Conservation (phyloP, 2,329 filamentous ascomycete species). For the Daldinia sp. region DNA sequence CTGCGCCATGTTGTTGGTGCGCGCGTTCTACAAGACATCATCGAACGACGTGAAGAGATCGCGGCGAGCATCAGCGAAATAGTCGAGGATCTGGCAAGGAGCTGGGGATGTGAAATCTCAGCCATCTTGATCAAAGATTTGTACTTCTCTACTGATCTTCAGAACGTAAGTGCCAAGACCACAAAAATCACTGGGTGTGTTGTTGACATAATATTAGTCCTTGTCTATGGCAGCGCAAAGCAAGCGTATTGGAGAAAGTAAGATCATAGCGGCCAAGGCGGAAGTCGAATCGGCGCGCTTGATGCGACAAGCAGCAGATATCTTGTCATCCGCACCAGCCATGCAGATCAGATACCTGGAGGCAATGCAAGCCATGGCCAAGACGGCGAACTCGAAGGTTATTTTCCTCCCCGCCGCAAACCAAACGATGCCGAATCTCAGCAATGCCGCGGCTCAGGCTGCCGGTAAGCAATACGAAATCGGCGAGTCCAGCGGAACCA, state of each 20-base stretch:
- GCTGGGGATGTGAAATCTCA: slow-evolving; percentile 96
- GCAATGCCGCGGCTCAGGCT: slow-evolving; percentile 57
- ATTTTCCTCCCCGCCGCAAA: slow-evolving; percentile 80
- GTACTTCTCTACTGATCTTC: slow-evolving; percentile 94
- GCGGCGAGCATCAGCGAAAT: slow-evolving; percentile 96
- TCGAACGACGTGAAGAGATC: slow-evolving; percentile 97
- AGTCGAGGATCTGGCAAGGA: slow-evolving; percentile 92
- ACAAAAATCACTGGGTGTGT: not conserved
- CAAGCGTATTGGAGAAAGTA: slow-evolving; percentile 98
- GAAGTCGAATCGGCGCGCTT: slow-evolving; percentile 97
- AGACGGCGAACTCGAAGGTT: slow-evolving; percentile 88
- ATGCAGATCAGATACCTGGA: slow-evolving; percentile 99
- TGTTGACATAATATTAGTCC: slow-evolving; percentile 56
- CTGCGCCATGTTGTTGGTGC: slow-evolving; percentile 96
- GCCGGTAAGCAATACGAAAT: slow-evolving; percentile 53
- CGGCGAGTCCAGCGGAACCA: slow-evolving; percentile 69
- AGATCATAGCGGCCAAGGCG: slow-evolving; percentile 96
- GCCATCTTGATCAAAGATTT: slow-evolving; percentile 99
- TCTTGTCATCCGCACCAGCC: slow-evolving; percentile 88
- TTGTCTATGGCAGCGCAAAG: slow-evolving; percentile 98
- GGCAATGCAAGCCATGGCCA: slow-evolving; percentile 99
- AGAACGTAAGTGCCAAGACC: slow-evolving; percentile 65
- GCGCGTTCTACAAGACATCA: slow-evolving; percentile 95
- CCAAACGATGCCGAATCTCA: slow-evolving; percentile 68
- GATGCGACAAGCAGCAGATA: slow-evolving; percentile 93